Evolutionary conservation across 2,329 filamentous ascomycete genomes (phyloP).

Genomic region (Bipolaris sorokiniana): DNA sequence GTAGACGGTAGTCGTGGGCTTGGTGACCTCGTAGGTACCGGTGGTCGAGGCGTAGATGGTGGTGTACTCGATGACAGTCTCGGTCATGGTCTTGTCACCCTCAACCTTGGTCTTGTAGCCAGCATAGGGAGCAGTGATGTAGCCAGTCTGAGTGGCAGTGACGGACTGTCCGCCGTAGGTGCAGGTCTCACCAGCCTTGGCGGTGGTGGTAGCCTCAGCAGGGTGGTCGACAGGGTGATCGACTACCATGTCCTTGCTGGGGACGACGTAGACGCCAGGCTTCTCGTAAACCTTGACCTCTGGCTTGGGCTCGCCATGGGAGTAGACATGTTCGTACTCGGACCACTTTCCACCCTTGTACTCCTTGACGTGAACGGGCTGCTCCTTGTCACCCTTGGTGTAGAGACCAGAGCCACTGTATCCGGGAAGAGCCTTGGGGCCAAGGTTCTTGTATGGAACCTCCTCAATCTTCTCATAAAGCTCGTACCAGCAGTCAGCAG

Average conservation of each 20-base stretch:
- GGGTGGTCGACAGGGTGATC: conserved; percentile 26
- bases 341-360: conserved; percentile 41
- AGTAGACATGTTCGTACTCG: conserved; percentile 28
- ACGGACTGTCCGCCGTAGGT: conserved; percentile 38
- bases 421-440: conserved; percentile 34
- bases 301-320: conserved; percentile 36
- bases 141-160: conserved; percentile 30
- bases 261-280: conserved; percentile 40
- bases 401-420: conserved; percentile 41
- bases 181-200: conserved; percentile 28
- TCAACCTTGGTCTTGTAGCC: conserved; percentile 29
- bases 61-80: conserved; percentile 33
- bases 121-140: conserved; percentile 33
- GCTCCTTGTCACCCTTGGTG: conserved; percentile 28
- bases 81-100: conserved; percentile 24
- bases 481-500: conserved; percentile 36
- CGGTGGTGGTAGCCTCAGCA: conserved; percentile 32
- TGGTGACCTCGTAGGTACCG: conserved; percentile 40
- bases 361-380: conserved; percentile 39
- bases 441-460: conserved; percentile 38
- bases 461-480: conserved; percentile 40
- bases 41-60: conserved; percentile 32
- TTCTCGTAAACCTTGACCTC: conserved; percentile 36
- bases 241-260: conserved; percentile 35
- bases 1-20: conserved; percentile 43